Base-by-base conservation (phyloP, 768 basidiomycete genomes). In the Termitomyces titanicus region DNA sequence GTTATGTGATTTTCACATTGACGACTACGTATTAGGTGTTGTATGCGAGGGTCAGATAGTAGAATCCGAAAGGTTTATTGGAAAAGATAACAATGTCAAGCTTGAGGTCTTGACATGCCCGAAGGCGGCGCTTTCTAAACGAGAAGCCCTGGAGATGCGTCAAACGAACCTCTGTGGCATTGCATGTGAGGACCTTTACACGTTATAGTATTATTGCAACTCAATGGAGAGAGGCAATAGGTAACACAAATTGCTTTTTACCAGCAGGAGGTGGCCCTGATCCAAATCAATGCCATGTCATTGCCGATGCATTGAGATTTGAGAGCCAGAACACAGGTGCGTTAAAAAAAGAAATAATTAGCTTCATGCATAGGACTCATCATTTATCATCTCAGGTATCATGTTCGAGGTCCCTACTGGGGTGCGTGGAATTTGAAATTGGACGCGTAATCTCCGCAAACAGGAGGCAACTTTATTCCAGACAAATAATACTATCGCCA, bases 201-300 rank as follows among this genome's bases (percentile, higher is more conserved):
- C 17, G 18, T 11, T 15, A 7, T 13, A 31, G 0, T 10, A 6
- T 13, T 12, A 35, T 22, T 13, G 6, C 11, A 46, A 17, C 13
- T 15, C 13, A 24, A 20, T 29, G 27, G 15, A 4, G 15, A 4
- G 17, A 20, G 35, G n/a, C 24, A 40, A 15, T 50, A 74, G 75
- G 76, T 57, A 65, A 56, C 55, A 76, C 72, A 6, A 74, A 76
- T 63, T 81, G 77, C 69, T 81, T 78, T 70, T 54, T 61, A 10
- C 75, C 76, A 2, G 59, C 75, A 2, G 77, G 76, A 18, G 77
- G 77, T 61, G 79, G 78, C 31, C 79, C 79, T 1, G 67, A 77
- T 64, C 75, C 76, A 3, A 74, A 75, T 54, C 77, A 81, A 18
- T 79, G 76, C 57, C 66, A 73, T 62, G 67, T 80, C 49, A 80